phyloP scores from a whole-genome alignment of 1,284 basidiomycete genomes.

The Malassezia vespertilionis region DNA sequence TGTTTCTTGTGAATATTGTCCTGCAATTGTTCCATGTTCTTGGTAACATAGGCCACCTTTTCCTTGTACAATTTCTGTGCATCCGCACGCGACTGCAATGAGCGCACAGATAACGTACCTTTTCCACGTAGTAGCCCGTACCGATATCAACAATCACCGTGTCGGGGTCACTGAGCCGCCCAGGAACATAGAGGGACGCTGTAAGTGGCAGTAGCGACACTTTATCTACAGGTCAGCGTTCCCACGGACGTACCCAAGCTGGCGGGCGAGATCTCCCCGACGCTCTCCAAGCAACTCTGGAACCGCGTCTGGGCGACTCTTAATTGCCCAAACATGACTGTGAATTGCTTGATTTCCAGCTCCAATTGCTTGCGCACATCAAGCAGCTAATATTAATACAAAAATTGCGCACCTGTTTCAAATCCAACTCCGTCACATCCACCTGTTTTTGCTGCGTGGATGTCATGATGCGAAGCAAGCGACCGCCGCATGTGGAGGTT shows the following conservation, averaged over 20 bases:
- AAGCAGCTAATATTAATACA: constrained; percentile 22
- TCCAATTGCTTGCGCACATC: constrained; percentile 43
- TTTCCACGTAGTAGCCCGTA: constrained; percentile 90
- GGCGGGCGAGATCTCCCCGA: constrained; percentile 63
- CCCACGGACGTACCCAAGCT: constrained; percentile 53
- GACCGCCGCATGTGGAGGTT: no score
- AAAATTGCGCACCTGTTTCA: constrained; percentile 22
- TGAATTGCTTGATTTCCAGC: constrained; percentile 82
- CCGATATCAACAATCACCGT: constrained; percentile 90
- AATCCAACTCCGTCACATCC: constrained; percentile 29
- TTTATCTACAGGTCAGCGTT: constrained; percentile 58
- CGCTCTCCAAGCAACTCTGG: constrained; percentile 70
- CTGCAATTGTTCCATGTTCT: constrained; percentile 42
- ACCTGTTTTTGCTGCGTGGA: constrained; percentile 30
- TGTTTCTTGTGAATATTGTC: constrained; percentile 42
- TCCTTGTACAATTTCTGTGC: constrained; percentile 37
- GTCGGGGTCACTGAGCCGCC: constrained; percentile 68
- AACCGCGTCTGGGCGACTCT: constrained; percentile 89
- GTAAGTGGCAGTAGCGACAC: constrained; percentile 81
- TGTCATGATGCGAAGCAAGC: constrained; percentile 8
- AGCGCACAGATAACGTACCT: constrained; percentile 54
- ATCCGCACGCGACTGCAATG: constrained; percentile 25
- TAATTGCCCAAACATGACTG: constrained; percentile 80
- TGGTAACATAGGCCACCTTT: constrained; percentile 36
- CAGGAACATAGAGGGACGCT: constrained; percentile 87